Conservation (phyloP, 331 rosid genomes). For the Telfairia occidentalis region DNA sequence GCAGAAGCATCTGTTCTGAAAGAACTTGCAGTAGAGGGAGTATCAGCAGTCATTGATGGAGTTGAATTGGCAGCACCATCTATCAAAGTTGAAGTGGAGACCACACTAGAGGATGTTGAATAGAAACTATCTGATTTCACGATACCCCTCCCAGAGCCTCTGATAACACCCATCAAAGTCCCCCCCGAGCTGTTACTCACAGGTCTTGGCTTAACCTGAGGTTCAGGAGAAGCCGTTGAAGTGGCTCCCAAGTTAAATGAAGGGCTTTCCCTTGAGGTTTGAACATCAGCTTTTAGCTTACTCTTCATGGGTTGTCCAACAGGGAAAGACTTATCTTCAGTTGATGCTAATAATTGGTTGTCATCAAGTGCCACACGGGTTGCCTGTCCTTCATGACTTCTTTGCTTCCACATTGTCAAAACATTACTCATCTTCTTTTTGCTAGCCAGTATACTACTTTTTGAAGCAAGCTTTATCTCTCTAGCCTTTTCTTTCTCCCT, state of each 20-base stretch:
- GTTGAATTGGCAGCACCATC: slow-evolving; percentile 24
- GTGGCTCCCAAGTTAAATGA: slow-evolving; percentile 29
- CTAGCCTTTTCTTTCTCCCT: slow-evolving; percentile 76
- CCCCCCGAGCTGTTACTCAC: slow-evolving; percentile 84
- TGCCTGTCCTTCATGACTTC: slow-evolving; percentile 90
- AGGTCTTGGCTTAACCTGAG: slow-evolving; percentile 58
- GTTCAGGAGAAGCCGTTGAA: slow-evolving; percentile 34
- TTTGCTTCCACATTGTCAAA: slow-evolving; percentile 93
- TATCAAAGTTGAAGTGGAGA: slow-evolving; percentile 24
- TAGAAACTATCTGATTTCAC: slow-evolving; percentile 49
- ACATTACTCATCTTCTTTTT: slow-evolving; percentile 96
- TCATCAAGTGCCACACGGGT: slow-evolving; percentile 81
- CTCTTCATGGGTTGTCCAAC: slow-evolving; percentile 49
- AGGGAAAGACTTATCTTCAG: slow-evolving; percentile 47
- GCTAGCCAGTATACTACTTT: slow-evolving; percentile 86
- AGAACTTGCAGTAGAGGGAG: slow-evolving; percentile 38
- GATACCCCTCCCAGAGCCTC: slow-evolving; percentile 89
- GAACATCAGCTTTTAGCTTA: slow-evolving; percentile 42
- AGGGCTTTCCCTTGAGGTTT: slow-evolving; percentile 37
- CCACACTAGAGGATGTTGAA: slow-evolving; percentile 27
- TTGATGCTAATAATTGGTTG: slow-evolving; percentile 36
- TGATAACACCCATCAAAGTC: slow-evolving; percentile 84
- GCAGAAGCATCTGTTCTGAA: slow-evolving; percentile 83
- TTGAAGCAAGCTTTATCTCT: slow-evolving; percentile 93
- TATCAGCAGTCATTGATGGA: slow-evolving; percentile 30